Percentiles rank a stretch among this genome's conserved stretches.
phyloP scores from a whole-genome alignment of 306 rosid species.

The Prunus persica region DNA sequence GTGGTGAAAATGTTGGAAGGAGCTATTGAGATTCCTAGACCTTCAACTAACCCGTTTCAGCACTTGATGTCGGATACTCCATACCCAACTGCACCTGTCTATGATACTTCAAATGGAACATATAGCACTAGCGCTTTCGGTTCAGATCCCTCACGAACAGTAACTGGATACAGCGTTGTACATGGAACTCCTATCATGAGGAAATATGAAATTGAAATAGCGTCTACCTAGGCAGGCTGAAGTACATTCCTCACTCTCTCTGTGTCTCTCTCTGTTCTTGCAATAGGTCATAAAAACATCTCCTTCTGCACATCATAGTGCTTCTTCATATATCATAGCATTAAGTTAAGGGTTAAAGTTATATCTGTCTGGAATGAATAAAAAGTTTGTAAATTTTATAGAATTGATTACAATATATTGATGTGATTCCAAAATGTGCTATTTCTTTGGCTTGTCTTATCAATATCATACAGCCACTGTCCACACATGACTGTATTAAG shows the following conservation, averaged over 20 bases:
- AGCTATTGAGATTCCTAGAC: constrained; percentile 31
- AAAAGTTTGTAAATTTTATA: too few species aligned
- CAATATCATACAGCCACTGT: too few species aligned
- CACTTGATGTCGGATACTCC: constrained; percentile 10
- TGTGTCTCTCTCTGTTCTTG: neutral
- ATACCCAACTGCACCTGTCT: neutral
- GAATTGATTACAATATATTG: too few species aligned
- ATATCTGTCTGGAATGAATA: too few species aligned
- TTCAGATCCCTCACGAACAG: neutral
- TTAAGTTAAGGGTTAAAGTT: too few species aligned
- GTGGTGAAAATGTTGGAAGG: constrained; percentile 62
- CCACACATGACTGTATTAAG: too few species aligned
- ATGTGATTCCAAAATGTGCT: too few species aligned
- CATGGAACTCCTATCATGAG: constrained; percentile 18
- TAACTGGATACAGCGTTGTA: neutral
- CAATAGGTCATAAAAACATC: neutral
- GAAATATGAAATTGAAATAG: constrained; percentile 27
- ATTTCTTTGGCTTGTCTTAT: too few species aligned
- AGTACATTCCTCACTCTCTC: too few species aligned
- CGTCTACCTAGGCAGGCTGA: neutral
- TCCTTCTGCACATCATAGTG: too few species aligned
- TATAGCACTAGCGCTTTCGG: neutral
- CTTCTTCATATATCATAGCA: too few species aligned
- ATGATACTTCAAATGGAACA: neutral
- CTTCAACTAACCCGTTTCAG: constrained; percentile 41